These are phyloP conservation scores for Priceomyces haplophilus DNA, from an alignment of 805 yeast genomes.

Conservation along the genomic window DNA sequence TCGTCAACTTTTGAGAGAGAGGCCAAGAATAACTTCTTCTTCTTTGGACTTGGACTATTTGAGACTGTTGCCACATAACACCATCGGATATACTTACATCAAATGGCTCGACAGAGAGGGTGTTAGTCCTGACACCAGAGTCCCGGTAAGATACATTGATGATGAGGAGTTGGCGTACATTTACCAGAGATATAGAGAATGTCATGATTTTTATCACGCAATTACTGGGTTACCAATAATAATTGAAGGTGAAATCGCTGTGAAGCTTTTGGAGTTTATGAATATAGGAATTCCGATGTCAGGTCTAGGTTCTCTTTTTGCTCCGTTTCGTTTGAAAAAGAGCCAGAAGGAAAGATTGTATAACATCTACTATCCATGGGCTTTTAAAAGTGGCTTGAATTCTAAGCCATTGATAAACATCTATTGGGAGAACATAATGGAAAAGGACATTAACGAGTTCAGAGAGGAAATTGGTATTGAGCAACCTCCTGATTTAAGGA, in stretches of 20 bases:
- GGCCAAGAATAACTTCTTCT: slow-evolving; percentile 78
- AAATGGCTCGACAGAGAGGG: slow-evolving; percentile 83
- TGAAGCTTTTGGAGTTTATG: slow-evolving; percentile 87
- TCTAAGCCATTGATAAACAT: slow-evolving; percentile 80
- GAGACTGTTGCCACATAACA: slow-evolving; percentile 56
- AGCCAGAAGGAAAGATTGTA: slow-evolving; percentile 62
- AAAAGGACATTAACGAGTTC: slow-evolving; percentile 67
- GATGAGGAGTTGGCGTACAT: slow-evolving; percentile 89
- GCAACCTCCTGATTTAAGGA: slow-evolving; percentile 72
- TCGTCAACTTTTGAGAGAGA: slow-evolving; percentile 68
- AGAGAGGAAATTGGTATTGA: slow-evolving; percentile 70
- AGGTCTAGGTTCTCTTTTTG: slow-evolving; percentile 85
- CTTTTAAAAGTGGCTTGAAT: slow-evolving; percentile 64
- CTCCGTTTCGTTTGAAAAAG: slow-evolving; percentile 71
- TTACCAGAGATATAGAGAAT: slow-evolving; percentile 91
- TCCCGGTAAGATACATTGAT: slow-evolving; percentile 80
- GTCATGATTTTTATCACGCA: slow-evolving; percentile 96
- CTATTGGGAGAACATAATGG: slow-evolving; percentile 85
- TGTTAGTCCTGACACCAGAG: slow-evolving; percentile 91
- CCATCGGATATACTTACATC: slow-evolving; percentile 78
- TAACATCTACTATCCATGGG: slow-evolving; percentile 85
- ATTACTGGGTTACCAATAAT: slow-evolving; percentile 85
- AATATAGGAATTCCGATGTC: slow-evolving; percentile 95
- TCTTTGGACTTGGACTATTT: slow-evolving; percentile 63
- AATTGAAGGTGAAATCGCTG: slow-evolving; percentile 94